phyloP scores from a whole-genome alignment of 2,329 filamentous ascomycete genomes.

The Calonectria naviculata region DNA sequence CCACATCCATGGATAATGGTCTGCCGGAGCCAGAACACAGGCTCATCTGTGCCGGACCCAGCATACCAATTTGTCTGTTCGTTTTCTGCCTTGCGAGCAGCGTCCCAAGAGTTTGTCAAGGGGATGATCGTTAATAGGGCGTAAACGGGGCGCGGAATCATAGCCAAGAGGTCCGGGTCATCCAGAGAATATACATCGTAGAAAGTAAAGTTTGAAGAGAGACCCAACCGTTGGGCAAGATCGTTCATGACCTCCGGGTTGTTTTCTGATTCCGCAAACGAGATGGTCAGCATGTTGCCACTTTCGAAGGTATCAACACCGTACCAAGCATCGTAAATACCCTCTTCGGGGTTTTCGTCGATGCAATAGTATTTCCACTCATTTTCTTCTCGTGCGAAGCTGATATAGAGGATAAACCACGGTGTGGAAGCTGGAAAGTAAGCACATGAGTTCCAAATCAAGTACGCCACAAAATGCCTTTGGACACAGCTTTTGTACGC shows the following conservation, averaged over 20 bases:
- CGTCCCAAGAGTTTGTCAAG: slow-evolving; percentile 77
- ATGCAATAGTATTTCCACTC: not conserved
- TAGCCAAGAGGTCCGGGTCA: slow-evolving; percentile 80
- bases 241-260: slow-evolving; percentile 86
- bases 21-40: slow-evolving; percentile 78
- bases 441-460: no score
- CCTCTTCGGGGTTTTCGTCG: not conserved
- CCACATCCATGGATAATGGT: slow-evolving; percentile 80
- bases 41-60: slow-evolving; percentile 10
- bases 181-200: slow-evolving; percentile 89
- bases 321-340: slow-evolving; percentile 3
- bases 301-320: not conserved
- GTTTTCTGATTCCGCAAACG: not conserved
- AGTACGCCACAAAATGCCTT: no score
- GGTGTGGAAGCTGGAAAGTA: no score
- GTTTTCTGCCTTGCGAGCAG: slow-evolving; percentile 40
- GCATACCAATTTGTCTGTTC: slow-evolving; percentile 4
- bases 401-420: no score
- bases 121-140: slow-evolving; percentile 90
- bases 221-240: slow-evolving; percentile 80
- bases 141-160: slow-evolving; percentile 84
- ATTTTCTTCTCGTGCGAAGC: not conserved
- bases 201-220: slow-evolving; percentile 75
- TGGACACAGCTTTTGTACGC: no score
- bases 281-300: not conserved